Percentiles rank a stretch among this genome's conserved stretches.
Evolutionary conservation across 805 yeast species (phyloP).

Genomic region (Wickerhamomyces rabaulensis): DNA sequence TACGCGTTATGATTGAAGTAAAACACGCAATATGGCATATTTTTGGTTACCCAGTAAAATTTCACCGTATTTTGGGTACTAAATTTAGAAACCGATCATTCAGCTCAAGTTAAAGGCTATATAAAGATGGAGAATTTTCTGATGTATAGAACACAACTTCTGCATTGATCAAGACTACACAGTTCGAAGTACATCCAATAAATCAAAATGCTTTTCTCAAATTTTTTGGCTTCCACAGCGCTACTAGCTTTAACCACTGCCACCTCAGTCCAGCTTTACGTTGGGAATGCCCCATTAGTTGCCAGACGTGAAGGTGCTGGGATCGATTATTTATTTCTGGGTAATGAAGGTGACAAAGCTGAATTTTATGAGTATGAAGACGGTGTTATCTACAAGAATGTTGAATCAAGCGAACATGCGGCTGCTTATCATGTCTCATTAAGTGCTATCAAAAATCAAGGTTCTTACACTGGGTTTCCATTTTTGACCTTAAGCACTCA

Average conservation of each 20-base stretch:
- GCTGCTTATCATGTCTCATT: conserved; percentile 7
- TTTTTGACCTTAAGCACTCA: no score
- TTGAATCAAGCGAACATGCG: background rate
- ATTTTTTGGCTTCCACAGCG: background rate
- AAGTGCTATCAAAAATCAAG: background rate
- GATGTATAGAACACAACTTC: no score
- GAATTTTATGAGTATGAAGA: conserved; percentile 1
- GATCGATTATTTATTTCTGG: conserved; percentile 15
- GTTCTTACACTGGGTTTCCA: conserved; percentile 8
- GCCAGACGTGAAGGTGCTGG: conserved; percentile 19
- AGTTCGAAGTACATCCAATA: no score
- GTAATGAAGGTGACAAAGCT: conserved; percentile 7
- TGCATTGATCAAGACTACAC: no score
- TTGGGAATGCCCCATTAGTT: conserved; percentile 3
- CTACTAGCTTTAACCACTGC: background rate
- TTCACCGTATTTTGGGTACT: no score
- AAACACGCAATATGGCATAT: no score
- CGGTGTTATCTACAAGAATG: conserved; percentile 5
- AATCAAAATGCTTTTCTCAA: no score
- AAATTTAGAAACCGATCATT: no score
- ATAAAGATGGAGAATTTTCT: no score
- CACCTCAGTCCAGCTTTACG: background rate
- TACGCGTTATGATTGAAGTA: no score
- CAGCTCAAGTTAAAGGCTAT: no score
- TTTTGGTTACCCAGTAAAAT: no score